phyloP scores from a whole-genome alignment of 2,329 filamentous ascomycete genomes.

The Verticillium tricorpus region DNA sequence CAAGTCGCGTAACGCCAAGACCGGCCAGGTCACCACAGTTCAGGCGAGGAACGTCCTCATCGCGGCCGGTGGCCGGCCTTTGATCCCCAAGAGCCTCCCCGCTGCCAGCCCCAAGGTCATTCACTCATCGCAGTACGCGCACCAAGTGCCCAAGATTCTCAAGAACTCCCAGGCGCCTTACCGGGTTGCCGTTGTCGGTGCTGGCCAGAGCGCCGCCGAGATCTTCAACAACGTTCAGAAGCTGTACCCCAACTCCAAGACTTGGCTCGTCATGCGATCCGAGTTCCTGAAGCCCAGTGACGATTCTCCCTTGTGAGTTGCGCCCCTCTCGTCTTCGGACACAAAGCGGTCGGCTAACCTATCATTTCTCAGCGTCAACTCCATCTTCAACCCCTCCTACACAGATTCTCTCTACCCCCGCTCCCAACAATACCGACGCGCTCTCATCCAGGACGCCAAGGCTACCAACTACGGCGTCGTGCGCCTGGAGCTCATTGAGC shows the following conservation, averaged over 20 bases:
- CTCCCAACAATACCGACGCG: constrained; percentile 56
- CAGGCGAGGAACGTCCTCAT: constrained; percentile 62
- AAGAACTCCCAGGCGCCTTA: constrained; percentile 52
- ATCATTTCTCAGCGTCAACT: constrained; percentile 69
- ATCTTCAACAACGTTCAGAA: constrained; percentile 86
- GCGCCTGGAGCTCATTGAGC: constrained; percentile 82
- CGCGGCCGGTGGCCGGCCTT: constrained; percentile 57
- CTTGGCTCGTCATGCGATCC: constrained; percentile 74
- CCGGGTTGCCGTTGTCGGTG: constrained; percentile 79
- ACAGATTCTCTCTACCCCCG: constrained; percentile 73
- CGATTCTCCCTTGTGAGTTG: constrained; percentile 85
- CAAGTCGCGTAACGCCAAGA: constrained; percentile 56
- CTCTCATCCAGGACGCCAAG: constrained; percentile 62
- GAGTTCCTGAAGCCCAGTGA: constrained; percentile 86
- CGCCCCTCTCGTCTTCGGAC: neutral
- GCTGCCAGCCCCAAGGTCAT: constrained; percentile 68
- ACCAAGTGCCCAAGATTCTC: constrained; percentile 56
- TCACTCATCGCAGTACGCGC: constrained; percentile 84
- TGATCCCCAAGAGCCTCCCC: constrained; percentile 67
- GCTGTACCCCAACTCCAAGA: constrained; percentile 76
- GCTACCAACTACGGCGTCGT: constrained; percentile 95
- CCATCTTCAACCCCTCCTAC: constrained; percentile 82
- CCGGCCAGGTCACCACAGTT: constrained; percentile 48
- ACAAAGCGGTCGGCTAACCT: constrained; percentile 17
- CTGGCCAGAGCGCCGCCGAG: constrained; percentile 89